Conservation (phyloP, 1,284 basidiomycete genomes). For the Somion occarium region DNA sequence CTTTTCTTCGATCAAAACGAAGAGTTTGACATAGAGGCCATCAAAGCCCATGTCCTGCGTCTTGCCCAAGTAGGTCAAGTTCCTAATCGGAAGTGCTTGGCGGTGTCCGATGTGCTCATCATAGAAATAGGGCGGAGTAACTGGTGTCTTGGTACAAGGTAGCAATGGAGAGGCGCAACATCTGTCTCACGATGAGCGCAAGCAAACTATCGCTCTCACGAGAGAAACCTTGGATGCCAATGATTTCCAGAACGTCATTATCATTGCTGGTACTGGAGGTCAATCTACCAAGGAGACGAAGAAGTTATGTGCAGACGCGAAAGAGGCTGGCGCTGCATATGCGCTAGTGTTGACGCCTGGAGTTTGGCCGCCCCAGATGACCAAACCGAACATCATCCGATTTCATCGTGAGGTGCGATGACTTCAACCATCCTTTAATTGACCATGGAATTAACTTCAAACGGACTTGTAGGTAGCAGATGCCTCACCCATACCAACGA, state of each 20-base stretch:
- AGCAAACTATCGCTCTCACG: conserved; percentile 58
- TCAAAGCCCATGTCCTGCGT: conserved; percentile 60
- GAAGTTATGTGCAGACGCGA: conserved; percentile 73
- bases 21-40: conserved; percentile 56
- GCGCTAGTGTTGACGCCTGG: conserved; percentile 73
- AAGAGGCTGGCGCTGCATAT: conserved; percentile 75
- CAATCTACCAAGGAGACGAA: conserved; percentile 82
- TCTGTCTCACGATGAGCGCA: conserved; percentile 67
- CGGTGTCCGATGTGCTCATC: conserved; percentile 5
- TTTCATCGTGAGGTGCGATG: conserved; percentile 57
- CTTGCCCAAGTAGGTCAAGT: conserved; percentile 50
- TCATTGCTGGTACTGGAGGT: conserved; percentile 85
- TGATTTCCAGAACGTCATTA: conserved; percentile 60
- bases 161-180: conserved; percentile 80
- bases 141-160: conserved; percentile 73
- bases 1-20: conserved; percentile 65
- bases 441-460: not conserved
- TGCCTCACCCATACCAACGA: conserved; percentile 75
- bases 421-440: not conserved
- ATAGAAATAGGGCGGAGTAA: conserved; percentile 52
- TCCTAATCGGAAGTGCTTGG: not conserved
- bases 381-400: conserved; percentile 50
- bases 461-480: conserved; percentile 65
- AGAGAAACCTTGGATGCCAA: conserved; percentile 72
- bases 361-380: conserved; percentile 65